Conservation (phyloP, 2,329 filamentous ascomycete species). For the Fusarium sp. region DNA sequence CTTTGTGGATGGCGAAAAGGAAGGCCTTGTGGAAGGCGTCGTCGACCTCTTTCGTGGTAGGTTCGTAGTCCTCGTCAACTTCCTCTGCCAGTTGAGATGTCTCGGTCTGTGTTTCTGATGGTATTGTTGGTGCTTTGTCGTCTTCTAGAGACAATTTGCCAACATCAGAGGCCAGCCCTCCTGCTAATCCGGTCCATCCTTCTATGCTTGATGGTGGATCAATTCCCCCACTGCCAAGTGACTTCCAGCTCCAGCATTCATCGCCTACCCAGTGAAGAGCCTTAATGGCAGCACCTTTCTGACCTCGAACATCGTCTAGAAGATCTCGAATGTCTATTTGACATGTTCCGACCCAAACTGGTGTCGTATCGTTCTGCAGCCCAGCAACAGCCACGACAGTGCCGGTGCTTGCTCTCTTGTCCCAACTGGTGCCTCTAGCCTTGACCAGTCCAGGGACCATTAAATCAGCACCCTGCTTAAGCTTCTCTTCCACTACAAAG, state of each 20-base stretch:
- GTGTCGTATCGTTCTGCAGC: slow-evolving; percentile 37
- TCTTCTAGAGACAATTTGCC: slow-evolving; percentile 8
- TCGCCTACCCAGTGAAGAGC: slow-evolving; percentile 42
- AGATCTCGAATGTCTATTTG: slow-evolving; percentile 35
- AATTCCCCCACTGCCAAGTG: slow-evolving; percentile 39
- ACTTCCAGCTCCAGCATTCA: slow-evolving; percentile 43
- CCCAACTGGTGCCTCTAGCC: slow-evolving; percentile 28
- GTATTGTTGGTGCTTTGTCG: neutral
- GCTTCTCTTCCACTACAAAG: slow-evolving; percentile 43
- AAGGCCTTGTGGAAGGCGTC: slow-evolving; percentile 39
- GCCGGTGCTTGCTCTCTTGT: slow-evolving; percentile 32
- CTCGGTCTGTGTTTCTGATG: neutral
- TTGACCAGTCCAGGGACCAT: slow-evolving; percentile 43
- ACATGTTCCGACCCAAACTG: slow-evolving; percentile 39
- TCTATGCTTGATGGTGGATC: slow-evolving; percentile 32
- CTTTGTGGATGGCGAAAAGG: slow-evolving; percentile 38
- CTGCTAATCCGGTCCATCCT: slow-evolving; percentile 34
- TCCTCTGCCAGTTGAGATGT: neutral
- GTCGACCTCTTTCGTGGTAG: slow-evolving; percentile 40
- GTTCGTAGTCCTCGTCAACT: slow-evolving; percentile 32
- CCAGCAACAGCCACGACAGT: slow-evolving; percentile 44
- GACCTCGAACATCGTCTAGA: slow-evolving; percentile 27
- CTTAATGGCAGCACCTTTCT: slow-evolving; percentile 41
- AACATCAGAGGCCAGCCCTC: neutral
- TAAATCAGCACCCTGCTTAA: slow-evolving; percentile 39